Percentiles rank a stretch among this genome's conserved stretches.
These are phyloP conservation scores for Kingdonia uniflora DNA, from an alignment of 164 flowering plant genomes.

Conservation along the genomic window DNA sequence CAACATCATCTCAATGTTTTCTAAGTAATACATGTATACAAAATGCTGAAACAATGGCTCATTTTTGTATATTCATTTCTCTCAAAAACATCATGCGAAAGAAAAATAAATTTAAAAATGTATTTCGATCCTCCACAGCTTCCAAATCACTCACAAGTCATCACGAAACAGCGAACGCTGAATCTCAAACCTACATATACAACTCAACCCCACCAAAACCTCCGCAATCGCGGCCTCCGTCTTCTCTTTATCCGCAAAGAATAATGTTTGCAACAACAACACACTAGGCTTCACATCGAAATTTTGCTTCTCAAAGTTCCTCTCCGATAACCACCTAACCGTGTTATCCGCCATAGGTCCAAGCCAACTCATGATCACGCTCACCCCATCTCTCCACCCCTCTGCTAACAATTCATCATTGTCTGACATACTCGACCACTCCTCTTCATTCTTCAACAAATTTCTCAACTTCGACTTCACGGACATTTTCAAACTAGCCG, in stretches of 20 bases:
- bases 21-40: too few relatives aligned
- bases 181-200: slow-evolving; percentile 35
- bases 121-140: too few relatives aligned
- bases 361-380: slow-evolving; percentile 53
- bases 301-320: slow-evolving; percentile 44
- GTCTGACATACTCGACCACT: slow-evolving; percentile 3
- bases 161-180: too few relatives aligned
- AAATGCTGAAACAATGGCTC: too few relatives aligned
- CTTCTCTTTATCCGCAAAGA: slow-evolving; percentile 64
- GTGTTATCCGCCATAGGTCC: slow-evolving; percentile 63
- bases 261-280: slow-evolving; percentile 59
- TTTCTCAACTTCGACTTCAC: slow-evolving; percentile 39
- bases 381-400: slow-evolving; percentile 59
- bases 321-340: slow-evolving; percentile 53
- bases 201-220: slow-evolving; percentile 71
- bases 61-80: too few relatives aligned
- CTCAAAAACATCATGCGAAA: too few relatives aligned
- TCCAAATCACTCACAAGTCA: too few relatives aligned
- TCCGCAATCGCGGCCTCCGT: slow-evolving; percentile 77
- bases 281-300: slow-evolving; percentile 39
- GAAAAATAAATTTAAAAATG: too few relatives aligned
- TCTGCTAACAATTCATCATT: slow-evolving; percentile 28
- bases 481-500: slow-evolving; percentile 26
- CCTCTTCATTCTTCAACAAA: slow-evolving; percentile 14
- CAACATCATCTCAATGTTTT: too few relatives aligned